These are phyloP conservation scores for Solanum sejunctum DNA, from an alignment of 257 asterid genomes.

Conservation along the genomic window DNA sequence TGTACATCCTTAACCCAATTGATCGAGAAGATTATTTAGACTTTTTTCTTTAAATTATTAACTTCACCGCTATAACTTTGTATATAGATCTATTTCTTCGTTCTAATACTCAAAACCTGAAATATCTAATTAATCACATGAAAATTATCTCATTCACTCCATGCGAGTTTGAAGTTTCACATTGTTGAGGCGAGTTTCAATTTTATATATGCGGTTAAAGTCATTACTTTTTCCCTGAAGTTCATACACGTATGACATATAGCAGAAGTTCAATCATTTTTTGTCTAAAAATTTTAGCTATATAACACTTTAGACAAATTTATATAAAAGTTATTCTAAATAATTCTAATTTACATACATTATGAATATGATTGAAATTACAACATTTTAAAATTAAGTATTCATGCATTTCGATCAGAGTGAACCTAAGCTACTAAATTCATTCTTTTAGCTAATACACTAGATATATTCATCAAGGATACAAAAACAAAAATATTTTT, in stretches of 20 bases:
- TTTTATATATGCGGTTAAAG: rapidly evolving
- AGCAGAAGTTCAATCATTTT: not conserved
- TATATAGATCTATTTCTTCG: no score
- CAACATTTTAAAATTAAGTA: not conserved
- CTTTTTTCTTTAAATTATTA: no score
- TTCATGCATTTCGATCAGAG: not conserved
- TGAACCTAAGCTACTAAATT: rapidly evolving
- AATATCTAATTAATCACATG: no score
- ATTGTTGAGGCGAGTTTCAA: not conserved
- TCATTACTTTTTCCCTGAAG: not conserved
- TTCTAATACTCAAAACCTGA: no score
- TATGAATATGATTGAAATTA: not conserved
- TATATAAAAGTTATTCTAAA: not conserved
- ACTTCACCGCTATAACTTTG: no score
- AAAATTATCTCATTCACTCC: no score
- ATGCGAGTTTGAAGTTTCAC: not conserved
- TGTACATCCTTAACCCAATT: no score
- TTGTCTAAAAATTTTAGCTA: not conserved
- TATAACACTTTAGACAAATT: not conserved
- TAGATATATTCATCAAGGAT: not conserved
- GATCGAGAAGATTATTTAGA: no score
- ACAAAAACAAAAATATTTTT: not conserved
- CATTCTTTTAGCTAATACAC: not conserved
- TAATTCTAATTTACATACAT: not conserved
- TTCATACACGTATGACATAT: not conserved